A percentile compares a stretch with the other conserved stretches of the same genome.
Conservation (phyloP, 2,329 filamentous ascomycete species). For the Diaporthe citri region DNA sequence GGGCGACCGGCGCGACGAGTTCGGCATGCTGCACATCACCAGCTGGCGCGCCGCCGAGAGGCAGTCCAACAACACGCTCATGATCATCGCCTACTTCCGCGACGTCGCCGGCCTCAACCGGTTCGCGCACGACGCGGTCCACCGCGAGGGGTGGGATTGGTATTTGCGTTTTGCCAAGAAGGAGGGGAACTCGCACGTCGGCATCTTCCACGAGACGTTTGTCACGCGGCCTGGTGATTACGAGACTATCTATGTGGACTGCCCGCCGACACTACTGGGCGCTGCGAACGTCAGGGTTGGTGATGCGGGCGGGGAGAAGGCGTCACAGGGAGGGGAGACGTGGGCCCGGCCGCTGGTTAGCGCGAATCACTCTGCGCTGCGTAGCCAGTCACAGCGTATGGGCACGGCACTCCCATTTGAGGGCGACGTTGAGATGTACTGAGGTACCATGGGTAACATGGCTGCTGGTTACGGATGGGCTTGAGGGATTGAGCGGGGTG, state of each 20-base stretch:
- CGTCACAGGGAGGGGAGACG: conserved; percentile 43
- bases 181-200: conserved; percentile 54
- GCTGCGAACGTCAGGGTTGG: conserved; percentile 42
- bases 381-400: conserved; percentile 52
- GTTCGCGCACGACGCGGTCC: conserved; percentile 63
- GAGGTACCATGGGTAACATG: not conserved
- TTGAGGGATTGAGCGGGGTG: too few relatives aligned
- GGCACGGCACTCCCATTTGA: conserved; percentile 24
- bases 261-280: conserved; percentile 54
- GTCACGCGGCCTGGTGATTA: conserved; percentile 57
- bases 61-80: conserved; percentile 53
- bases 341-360: conserved; percentile 53
- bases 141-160: conserved; percentile 64
- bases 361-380: conserved; percentile 48
- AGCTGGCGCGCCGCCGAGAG: conserved; percentile 46
- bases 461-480: not conserved
- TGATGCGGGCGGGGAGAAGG: conserved; percentile 38
- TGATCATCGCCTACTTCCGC: conserved; percentile 64
- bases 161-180: conserved; percentile 50
- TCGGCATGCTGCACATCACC: conserved; percentile 56
- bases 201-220: conserved; percentile 69
- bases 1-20: conserved; percentile 53
- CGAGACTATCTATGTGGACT: conserved; percentile 65
- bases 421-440: not conserved
- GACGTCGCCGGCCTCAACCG: conserved; percentile 61